These are phyloP conservation scores for Pseudomassariella vexata DNA, from an alignment of 2,329 filamentous ascomycete species.

Conservation along the genomic window DNA sequence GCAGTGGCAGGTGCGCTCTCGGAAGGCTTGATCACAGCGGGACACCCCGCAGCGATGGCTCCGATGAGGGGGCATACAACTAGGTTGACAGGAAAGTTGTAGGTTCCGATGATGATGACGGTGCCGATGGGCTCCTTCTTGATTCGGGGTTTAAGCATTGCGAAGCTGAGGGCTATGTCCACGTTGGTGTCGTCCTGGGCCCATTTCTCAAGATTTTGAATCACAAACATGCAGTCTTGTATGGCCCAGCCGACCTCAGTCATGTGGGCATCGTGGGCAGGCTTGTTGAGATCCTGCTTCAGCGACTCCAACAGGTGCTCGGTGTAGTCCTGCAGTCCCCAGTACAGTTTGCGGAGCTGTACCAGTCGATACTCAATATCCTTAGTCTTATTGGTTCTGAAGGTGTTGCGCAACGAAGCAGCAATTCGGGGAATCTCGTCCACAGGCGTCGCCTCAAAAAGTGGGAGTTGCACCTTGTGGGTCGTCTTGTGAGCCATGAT, in stretches of 20 bases:
- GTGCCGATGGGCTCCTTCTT: slow-evolving; percentile 83
- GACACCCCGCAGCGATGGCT: slow-evolving; percentile 88
- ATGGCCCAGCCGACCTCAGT: slow-evolving; percentile 73
- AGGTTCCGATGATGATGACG: slow-evolving; percentile 82
- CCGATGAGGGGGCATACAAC: slow-evolving; percentile 74
- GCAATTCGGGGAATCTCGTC: slow-evolving; percentile 60
- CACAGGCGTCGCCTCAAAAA: slow-evolving; percentile 57
- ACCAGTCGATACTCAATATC: slow-evolving; percentile 73
- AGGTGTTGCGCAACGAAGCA: slow-evolving; percentile 60
- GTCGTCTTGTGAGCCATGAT: slow-evolving; percentile 39
- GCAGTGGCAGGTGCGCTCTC: slow-evolving; percentile 74
- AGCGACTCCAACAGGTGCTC: slow-evolving; percentile 69
- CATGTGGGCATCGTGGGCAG: slow-evolving; percentile 65
- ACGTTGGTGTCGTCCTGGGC: slow-evolving; percentile 71
- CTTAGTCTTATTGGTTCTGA: slow-evolving; percentile 74
- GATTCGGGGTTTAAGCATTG: slow-evolving; percentile 66
- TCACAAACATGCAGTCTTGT: slow-evolving; percentile 74
- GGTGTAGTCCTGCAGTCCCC: slow-evolving; percentile 78
- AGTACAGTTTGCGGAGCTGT: slow-evolving; percentile 92
- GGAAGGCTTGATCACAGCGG: slow-evolving; percentile 83
- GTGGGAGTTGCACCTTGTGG: slow-evolving; percentile 32
- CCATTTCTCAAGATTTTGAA: slow-evolving; percentile 75
- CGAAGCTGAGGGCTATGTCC: slow-evolving; percentile 64
- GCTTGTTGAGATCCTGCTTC: slow-evolving; percentile 72
- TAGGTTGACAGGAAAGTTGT: slow-evolving; percentile 89